A percentile compares a stretch with the other conserved stretches of the same genome.
These are phyloP conservation scores for Russula brevipes DNA, from an alignment of 768 basidiomycete genomes.

Conservation along the genomic window DNA sequence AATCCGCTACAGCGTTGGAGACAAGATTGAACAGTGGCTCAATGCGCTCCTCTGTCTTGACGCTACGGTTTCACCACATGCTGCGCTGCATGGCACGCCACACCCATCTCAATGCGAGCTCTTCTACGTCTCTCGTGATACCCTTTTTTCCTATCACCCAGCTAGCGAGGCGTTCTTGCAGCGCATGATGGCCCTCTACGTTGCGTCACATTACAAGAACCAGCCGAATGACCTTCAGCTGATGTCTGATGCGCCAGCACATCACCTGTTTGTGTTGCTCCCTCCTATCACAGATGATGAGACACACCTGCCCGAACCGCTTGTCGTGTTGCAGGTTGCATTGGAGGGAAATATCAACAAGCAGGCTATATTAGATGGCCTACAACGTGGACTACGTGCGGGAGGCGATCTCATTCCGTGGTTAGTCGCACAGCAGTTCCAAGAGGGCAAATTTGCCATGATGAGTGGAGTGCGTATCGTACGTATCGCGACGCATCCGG, in stretches of 20 bases:
- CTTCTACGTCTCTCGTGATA: conserved; percentile 93
- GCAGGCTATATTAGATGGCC: conserved; percentile 77
- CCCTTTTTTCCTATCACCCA: conserved; percentile 94
- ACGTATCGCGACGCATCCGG: conserved; percentile 91
- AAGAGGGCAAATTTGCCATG: conserved; percentile 89
- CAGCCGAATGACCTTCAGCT: conserved; percentile 98
- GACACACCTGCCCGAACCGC: conserved; percentile 85
- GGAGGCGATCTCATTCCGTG: conserved; percentile 98
- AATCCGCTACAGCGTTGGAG: conserved; percentile 83
- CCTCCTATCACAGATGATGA: conserved; percentile 91
- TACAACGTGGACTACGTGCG: conserved; percentile 76
- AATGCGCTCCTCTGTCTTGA: conserved; percentile 88
- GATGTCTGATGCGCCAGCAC: conserved; percentile 93
- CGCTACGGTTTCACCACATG: conserved; percentile 58
- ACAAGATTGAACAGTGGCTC: conserved; percentile 92
- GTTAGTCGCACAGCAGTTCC: conserved; percentile 91
- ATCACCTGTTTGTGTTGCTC: conserved; percentile 92
- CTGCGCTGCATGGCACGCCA: conserved; percentile 71
- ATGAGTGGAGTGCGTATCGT: conserved; percentile 90
- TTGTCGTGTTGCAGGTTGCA: conserved; percentile 94
- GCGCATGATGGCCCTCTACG: conserved; percentile 97
- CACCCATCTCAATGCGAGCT: conserved; percentile 93
- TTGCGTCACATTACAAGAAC: conserved; percentile 98
- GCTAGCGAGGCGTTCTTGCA: conserved; percentile 97
- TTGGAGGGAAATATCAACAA: conserved; percentile 90